phyloP scores from a whole-genome alignment of 2,329 filamentous ascomycete species.

The Fusarium anthophilum region DNA sequence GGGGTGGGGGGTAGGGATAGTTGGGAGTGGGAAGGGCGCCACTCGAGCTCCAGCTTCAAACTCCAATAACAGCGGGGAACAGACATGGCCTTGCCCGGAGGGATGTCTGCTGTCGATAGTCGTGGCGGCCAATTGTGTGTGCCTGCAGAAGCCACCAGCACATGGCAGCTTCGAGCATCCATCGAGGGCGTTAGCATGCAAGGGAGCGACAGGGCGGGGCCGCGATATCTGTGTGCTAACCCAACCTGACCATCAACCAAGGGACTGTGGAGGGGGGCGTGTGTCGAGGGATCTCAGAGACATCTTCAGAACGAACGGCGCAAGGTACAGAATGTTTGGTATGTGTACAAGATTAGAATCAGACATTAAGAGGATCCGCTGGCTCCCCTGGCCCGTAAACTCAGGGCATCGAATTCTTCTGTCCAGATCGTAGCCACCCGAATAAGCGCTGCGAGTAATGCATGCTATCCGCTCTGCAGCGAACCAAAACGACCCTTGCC shows the following conservation, averaged over 20 bases:
- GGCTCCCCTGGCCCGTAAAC: slow-evolving; percentile 27
- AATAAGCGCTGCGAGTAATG: slow-evolving; percentile 29
- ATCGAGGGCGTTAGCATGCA: slow-evolving; percentile 50
- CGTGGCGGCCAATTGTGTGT: slow-evolving; percentile 44
- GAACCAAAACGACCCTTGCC: slow-evolving; percentile 37
- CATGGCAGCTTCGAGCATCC: slow-evolving; percentile 49
- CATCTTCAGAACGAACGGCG: slow-evolving; percentile 35
- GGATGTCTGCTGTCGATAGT: slow-evolving; percentile 40
- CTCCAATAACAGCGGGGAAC: slow-evolving; percentile 36
- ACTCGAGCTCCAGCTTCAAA: slow-evolving; percentile 5
- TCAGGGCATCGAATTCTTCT: slow-evolving; percentile 44
- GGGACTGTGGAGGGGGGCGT: slow-evolving; percentile 34
- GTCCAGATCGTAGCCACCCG: slow-evolving; percentile 32
- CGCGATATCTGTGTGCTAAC: slow-evolving; percentile 34
- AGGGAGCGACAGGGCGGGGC: slow-evolving; percentile 49
- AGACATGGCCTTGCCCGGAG: slow-evolving; percentile 41
- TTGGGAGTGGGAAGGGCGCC: slow-evolving; percentile 40
- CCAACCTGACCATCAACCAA: slow-evolving; percentile 36
- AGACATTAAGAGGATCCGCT: slow-evolving; percentile 46
- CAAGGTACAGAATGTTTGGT: slow-evolving; percentile 41
- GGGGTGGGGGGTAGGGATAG: slow-evolving; percentile 30
- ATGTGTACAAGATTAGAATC: slow-evolving; percentile 55
- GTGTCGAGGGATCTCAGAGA: slow-evolving; percentile 29
- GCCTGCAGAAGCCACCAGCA: slow-evolving; percentile 44
- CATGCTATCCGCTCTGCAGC: slow-evolving; percentile 29